Percentiles rank a stretch among this genome's conserved stretches.
These are phyloP conservation scores for Chlamydomonas sp. DNA, from an alignment of 139 green algal genomes.

Conservation along the genomic window DNA sequence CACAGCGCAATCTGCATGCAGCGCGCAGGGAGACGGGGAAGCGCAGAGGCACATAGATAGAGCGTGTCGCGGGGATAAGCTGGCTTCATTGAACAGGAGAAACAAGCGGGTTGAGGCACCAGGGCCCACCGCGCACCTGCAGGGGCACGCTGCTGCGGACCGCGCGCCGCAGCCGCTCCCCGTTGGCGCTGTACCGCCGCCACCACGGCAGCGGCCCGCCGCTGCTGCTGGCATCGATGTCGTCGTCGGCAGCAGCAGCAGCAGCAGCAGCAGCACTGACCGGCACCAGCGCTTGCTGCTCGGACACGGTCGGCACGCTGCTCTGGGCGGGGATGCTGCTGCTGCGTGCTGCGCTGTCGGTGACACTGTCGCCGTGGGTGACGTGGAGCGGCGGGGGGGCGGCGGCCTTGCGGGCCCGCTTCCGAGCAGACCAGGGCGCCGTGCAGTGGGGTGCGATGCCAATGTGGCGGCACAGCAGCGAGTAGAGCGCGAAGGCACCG, in stretches of 20 bases:
- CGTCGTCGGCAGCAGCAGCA: too few species aligned
- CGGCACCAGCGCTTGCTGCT: too few species aligned
- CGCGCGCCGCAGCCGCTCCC: background rate
- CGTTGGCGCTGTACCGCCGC: background rate
- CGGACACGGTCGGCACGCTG: too few species aligned
- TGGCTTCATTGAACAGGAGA: background rate
- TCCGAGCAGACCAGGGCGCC: background rate
- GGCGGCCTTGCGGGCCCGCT: too few species aligned
- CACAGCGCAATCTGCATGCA: constrained; percentile 24
- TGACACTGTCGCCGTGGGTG: too few species aligned
- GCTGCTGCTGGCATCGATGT: too few species aligned
- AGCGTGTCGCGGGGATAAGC: background rate
- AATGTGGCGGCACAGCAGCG: constrained; percentile 66
- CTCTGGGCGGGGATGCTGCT: too few species aligned
- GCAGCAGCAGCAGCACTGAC: too few species aligned
- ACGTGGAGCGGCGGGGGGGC: too few species aligned
- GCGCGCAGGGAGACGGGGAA: too few species aligned
- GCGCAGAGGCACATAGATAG: background rate
- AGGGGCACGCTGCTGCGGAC: background rate
- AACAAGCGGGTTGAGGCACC: too few species aligned
- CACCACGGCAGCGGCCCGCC: background rate
- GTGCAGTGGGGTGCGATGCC: constrained; percentile 44
- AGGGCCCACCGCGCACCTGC: background rate
- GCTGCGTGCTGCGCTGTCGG: too few species aligned
- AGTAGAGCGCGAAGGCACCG: constrained; percentile 82